These are phyloP conservation scores for Paraleonurus japonicus DNA, from an alignment of 257 asterid genomes.

Conservation along the genomic window DNA sequence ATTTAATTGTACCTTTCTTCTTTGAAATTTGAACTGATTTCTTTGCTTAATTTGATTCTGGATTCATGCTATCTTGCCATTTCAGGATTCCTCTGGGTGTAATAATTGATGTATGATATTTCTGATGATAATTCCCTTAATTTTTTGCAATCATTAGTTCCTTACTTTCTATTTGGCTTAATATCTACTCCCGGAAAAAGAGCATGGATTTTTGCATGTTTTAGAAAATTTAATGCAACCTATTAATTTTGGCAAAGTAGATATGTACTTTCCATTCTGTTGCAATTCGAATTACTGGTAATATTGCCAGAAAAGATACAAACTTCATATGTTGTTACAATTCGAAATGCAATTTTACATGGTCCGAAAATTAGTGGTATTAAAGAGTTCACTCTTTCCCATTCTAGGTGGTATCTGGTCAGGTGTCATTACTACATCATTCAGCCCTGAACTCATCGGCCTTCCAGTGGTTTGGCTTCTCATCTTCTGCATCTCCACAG, in stretches of 20 bases:
- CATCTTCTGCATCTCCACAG: constrained; percentile 69
- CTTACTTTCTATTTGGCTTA: not conserved
- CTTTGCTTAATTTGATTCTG: not conserved
- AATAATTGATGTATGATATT: not conserved
- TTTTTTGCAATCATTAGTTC: not conserved
- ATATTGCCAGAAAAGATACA: not conserved
- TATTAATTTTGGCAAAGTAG: not conserved
- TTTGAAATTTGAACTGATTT: not conserved
- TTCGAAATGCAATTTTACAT: not conserved
- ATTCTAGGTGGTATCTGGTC: constrained; percentile 43
- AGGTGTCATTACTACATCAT: constrained; percentile 43
- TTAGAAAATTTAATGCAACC: not conserved
- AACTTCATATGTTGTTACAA: not conserved
- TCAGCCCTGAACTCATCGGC: constrained; percentile 39
- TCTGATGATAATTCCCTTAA: not conserved
- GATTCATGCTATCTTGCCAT: not conserved
- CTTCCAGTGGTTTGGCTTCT: constrained; percentile 53
- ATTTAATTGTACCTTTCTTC: not conserved
- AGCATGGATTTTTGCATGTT: not conserved
- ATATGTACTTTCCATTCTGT: not conserved
- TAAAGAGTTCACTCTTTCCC: constrained; percentile 8
- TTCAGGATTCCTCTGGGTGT: not conserved
- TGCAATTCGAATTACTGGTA: not conserved
- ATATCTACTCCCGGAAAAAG: not conserved
- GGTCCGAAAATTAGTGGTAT: not conserved